Base-by-base conservation (phyloP, 2,329 filamentous ascomycete species). In the Grosmannia clavigera region DNA sequence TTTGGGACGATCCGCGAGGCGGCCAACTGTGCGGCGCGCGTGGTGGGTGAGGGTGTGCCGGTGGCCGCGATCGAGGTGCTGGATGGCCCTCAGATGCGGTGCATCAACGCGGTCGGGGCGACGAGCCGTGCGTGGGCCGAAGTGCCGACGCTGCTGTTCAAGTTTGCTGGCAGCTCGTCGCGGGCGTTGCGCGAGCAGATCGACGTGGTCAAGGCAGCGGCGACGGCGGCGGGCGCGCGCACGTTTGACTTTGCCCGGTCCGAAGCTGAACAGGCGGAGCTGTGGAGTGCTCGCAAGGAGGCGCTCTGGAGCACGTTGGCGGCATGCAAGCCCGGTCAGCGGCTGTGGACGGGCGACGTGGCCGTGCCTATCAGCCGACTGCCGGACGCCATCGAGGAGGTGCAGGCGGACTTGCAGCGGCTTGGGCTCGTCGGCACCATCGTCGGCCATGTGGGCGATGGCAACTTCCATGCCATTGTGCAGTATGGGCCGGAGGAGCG, bases 61-160 rank as follows among this genome's bases (percentile, higher is more conserved):
- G 85, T 96, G 51, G 91, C 92, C 0, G 92, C 92, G n/a, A 84
- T 96, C 52, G 92, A 96, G 74, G 87, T 96, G 61, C 78, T 96
- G 33, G 92, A 96, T 73, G 91, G 95, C 69, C 86, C 91, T 61
- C 91, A 95, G 75, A 96, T 96, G 82, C 76, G 75, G 66, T 81
- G 79, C 69, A 83, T 86, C 73, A 85, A 86, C 73, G 76, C 80
- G 33, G 82, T 84, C 0, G 85, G 86, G 31, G 79, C 77, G 69
- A 91, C 88, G 1, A 76, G 78, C 43, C 82, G 84, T 62, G 73
- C 72, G 10, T 92, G 88, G 88, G 77, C 78, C 58, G 87, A 90
- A 72, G 80, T 79, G 2, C 87, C 89, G 0, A 92, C 88, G 0
- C 77, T 92, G 7, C 91, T 92, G 75, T 90, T 92, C 82, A 92